phyloP scores from a whole-genome alignment of 2,329 filamentous ascomycete genomes.

The Sclerotinia borealis region DNA sequence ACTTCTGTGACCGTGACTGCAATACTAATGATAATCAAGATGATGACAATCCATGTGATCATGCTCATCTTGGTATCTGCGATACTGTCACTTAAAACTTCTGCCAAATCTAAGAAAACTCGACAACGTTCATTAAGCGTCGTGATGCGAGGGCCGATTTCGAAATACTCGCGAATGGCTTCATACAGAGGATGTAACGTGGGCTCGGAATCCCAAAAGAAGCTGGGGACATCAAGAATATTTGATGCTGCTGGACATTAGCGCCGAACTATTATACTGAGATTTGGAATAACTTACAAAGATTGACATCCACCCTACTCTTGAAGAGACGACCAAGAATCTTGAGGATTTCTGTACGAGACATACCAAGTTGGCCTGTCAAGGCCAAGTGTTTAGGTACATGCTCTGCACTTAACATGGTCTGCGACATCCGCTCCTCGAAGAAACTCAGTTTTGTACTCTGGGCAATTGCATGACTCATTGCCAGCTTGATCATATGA shows the following conservation, averaged over 20 bases:
- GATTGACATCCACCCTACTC: conserved; percentile 91
- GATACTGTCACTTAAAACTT: conserved; percentile 88
- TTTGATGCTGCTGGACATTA: conserved; percentile 63
- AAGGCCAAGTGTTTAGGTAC: conserved; percentile 84
- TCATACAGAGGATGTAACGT: conserved; percentile 91
- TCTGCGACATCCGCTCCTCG: conserved; percentile 90
- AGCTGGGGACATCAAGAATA: conserved; percentile 91
- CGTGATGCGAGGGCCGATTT: conserved; percentile 92
- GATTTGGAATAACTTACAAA: conserved; percentile 61
- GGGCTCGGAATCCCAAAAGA: conserved; percentile 98
- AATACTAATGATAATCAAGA: conserved; percentile 87
- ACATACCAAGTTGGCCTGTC: conserved; percentile 88
- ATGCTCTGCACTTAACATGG: conserved; percentile 88
- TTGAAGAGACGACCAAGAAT: conserved; percentile 89
- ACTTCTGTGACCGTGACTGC: conserved; percentile 88
- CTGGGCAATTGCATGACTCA: conserved; percentile 94
- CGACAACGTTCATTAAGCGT: conserved; percentile 95
- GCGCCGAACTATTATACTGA: conserved; percentile 7
- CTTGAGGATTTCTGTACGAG: conserved; percentile 82
- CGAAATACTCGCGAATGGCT: conserved; percentile 92
- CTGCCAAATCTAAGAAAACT: conserved; percentile 92
- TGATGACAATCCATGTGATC: conserved; percentile 97
- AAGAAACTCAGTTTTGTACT: conserved; percentile 96
- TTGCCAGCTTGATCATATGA: conserved; percentile 98
- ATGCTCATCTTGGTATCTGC: conserved; percentile 91